These are phyloP conservation scores for Blepharisma undulans DNA, from an alignment of 169 alveolate genomes.

Conservation along the genomic window DNA sequence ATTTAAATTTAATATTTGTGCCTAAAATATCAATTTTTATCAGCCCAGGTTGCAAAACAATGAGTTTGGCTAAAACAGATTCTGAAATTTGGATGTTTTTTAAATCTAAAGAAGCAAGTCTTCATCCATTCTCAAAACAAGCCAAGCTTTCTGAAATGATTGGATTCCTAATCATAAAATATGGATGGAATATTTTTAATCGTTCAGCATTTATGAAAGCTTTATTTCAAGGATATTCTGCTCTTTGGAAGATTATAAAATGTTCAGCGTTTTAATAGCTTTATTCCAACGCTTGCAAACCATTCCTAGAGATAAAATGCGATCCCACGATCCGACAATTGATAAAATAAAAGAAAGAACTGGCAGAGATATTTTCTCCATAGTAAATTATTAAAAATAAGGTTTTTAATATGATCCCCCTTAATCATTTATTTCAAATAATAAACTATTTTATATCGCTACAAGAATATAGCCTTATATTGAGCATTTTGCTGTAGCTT, in stretches of 20 bases:
- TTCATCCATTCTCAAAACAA: not conserved
- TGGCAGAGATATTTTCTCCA: not conserved
- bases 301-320: not conserved
- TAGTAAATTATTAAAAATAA: no score
- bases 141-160: not conserved
- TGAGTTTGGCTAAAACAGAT: not conserved
- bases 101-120: not conserved
- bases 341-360: not conserved
- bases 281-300: not conserved
- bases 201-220: not conserved
- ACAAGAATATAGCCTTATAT: no score
- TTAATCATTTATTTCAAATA: no score
- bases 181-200: not conserved
- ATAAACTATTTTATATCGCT: no score
- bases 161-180: not conserved
- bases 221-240: not conserved
- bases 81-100: not conserved
- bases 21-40: not conserved
- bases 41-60: not conserved
- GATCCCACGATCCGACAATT: not conserved
- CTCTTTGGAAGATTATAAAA: not conserved
- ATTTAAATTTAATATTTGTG: not conserved
- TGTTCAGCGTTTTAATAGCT: not conserved
- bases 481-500: no score
- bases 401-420: no score